Evolutionary conservation across 352 stramenopile species (phyloP).

Genomic region (Pythium utonaiense): DNA sequence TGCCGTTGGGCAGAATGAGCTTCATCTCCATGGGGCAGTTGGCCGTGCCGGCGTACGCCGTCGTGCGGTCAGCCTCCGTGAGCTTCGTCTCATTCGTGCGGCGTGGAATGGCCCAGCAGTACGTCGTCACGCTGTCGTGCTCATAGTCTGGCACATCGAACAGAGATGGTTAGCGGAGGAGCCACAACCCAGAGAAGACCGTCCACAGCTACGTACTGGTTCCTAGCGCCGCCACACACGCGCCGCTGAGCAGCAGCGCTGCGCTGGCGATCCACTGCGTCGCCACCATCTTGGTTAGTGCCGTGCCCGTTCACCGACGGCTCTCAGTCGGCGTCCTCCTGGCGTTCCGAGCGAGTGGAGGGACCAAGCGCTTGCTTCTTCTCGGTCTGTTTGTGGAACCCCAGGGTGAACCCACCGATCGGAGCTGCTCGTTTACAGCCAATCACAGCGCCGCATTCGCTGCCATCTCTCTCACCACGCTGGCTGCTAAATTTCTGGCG

Average conservation of each 20-base stretch:
- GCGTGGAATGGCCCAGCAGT: constrained; percentile 29
- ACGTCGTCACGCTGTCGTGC: constrained; percentile 26
- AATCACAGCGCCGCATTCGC: background rate
- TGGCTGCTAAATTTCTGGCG: background rate
- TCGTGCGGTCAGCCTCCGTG: constrained; percentile 18
- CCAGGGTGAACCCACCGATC: background rate
- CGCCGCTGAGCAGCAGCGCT: background rate
- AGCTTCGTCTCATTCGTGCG: constrained; percentile 23
- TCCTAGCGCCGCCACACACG: background rate
- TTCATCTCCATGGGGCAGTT: constrained; percentile 24
- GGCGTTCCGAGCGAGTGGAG: background rate
- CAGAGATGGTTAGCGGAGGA: no score
- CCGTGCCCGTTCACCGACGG: no score
- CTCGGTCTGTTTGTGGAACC: no score
- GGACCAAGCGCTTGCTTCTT: background rate
- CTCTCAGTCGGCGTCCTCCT: no score
- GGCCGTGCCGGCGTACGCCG: constrained; percentile 1
- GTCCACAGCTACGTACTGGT: background rate
- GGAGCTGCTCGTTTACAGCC: background rate
- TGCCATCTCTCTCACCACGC: background rate
- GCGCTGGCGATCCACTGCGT: constrained; percentile 2
- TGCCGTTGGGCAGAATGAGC: constrained; percentile 12
- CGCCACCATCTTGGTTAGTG: background rate
- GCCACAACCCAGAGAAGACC: no score
- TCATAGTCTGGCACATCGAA: no score